Percentiles rank a stretch among this genome's conserved stretches.
Evolutionary conservation across 2,329 filamentous ascomycete genomes (phyloP).

Genomic region (Seiridium cupressi): DNA sequence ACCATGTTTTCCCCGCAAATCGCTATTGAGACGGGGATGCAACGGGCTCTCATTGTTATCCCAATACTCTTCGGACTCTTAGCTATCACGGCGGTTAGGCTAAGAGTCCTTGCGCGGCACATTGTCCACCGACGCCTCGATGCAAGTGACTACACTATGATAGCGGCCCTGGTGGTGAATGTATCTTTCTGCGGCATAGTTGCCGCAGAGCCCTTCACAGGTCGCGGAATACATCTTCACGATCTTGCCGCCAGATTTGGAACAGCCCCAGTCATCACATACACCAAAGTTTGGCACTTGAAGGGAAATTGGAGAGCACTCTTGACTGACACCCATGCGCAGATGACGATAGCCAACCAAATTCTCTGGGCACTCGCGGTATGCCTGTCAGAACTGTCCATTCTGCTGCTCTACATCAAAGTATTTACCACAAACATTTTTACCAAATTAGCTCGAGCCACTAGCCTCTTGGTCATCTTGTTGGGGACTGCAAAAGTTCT

Average conservation of each 20-base stretch:
- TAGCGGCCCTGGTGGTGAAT: background rate
- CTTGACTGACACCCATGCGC: background rate
- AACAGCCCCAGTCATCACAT: background rate
- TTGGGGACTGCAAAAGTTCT: background rate
- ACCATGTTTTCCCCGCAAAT: background rate
- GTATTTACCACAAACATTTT: background rate
- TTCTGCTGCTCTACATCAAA: constrained; percentile 3
- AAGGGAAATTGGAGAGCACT: background rate
- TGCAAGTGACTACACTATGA: background rate
- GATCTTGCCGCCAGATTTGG: background rate
- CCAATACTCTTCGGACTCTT: background rate
- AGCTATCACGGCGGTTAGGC: background rate
- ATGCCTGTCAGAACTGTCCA: constrained; percentile 4
- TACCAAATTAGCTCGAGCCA: background rate
- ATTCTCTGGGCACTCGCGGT: constrained; percentile 6
- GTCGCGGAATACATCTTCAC: background rate
- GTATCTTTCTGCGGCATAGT: background rate
- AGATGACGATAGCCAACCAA: background rate
- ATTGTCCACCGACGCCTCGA: background rate
- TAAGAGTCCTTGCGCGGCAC: background rate
- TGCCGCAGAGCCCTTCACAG: background rate
- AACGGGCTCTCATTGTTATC: background rate
- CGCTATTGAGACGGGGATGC: background rate
- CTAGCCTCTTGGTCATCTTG: background rate
- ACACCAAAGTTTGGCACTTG: background rate